Evolutionary conservation across 257 asterid species (phyloP).

Genomic region (Buddleja alternifolia): DNA sequence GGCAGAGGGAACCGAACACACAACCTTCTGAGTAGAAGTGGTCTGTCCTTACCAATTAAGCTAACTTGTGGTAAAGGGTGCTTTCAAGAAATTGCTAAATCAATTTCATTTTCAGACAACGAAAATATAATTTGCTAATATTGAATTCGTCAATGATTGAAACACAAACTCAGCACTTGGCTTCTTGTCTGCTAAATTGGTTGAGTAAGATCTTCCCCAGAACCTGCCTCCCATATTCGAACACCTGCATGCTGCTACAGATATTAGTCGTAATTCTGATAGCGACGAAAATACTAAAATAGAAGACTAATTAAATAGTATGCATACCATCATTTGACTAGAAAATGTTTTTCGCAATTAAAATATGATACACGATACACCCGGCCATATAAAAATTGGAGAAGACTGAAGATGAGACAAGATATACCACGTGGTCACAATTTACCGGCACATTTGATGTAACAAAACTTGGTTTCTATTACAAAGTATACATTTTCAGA

Average conservation of each 20-base stretch:
- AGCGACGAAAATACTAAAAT: too few species aligned
- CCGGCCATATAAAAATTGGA: not conserved
- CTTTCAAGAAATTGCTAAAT: not conserved
- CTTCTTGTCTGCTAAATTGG: not conserved
- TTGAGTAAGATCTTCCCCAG: not conserved
- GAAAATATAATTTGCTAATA: not conserved
- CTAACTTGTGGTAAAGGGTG: too few species aligned
- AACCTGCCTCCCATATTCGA: slow-evolving; percentile 13
- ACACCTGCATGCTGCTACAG: not conserved
- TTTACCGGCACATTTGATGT: not conserved
- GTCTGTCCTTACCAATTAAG: too few species aligned
- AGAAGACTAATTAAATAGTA: too few species aligned
- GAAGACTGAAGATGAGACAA: not conserved
- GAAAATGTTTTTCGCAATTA: not conserved
- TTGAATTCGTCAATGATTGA: not conserved
- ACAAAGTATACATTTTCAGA: not conserved
- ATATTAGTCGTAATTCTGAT: too few species aligned
- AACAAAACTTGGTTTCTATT: too few species aligned
- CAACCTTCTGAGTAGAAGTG: too few species aligned
- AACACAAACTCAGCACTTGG: not conserved
- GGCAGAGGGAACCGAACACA: too few species aligned
- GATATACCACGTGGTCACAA: not conserved
- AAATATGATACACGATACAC: too few species aligned
- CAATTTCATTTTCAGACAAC: not conserved
- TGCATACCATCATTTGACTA: too few species aligned